phyloP scores from a whole-genome alignment of 2,329 filamentous ascomycete species.

The Hymenoscyphus scutula region DNA sequence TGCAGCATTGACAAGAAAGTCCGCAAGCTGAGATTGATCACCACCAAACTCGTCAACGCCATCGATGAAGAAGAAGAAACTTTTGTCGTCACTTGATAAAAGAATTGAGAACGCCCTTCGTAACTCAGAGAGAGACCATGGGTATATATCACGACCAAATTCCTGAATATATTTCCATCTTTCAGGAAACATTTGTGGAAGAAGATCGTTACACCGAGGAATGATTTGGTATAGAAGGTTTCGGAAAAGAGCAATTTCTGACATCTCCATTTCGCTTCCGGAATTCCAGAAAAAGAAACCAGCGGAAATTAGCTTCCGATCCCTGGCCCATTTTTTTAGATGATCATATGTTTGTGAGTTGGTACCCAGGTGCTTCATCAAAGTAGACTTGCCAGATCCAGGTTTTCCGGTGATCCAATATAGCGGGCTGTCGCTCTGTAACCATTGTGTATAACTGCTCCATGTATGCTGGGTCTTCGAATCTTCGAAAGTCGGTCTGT shows the following conservation, averaged over 20 bases:
- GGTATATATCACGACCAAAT: not conserved
- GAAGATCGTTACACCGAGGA: slow-evolving; percentile 2
- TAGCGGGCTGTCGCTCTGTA: not conserved
- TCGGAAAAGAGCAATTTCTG: not conserved
- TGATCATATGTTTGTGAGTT: not conserved
- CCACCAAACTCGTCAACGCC: not conserved
- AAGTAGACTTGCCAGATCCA: slow-evolving; percentile 1
- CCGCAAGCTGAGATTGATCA: not conserved
- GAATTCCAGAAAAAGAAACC: slow-evolving; percentile 6
- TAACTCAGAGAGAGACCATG: not conserved
- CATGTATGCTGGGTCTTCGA: not conserved
- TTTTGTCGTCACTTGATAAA: not conserved
- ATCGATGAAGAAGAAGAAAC: slow-evolving; percentile 1
- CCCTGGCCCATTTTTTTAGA: not conserved
- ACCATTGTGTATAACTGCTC: not conserved
- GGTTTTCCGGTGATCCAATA: too few relatives aligned
- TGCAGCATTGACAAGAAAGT: not conserved
- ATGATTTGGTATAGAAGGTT: not conserved
- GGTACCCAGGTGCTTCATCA: not conserved
- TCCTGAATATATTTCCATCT: not conserved
- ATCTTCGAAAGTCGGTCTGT: too few relatives aligned
- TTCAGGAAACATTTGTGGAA: not conserved
- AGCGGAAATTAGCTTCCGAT: not conserved
- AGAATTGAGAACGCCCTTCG: not conserved
- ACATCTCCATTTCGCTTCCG: not conserved